Conservation (phyloP, 1,139 yeast species). For the Meyerozyma carpophila region DNA sequence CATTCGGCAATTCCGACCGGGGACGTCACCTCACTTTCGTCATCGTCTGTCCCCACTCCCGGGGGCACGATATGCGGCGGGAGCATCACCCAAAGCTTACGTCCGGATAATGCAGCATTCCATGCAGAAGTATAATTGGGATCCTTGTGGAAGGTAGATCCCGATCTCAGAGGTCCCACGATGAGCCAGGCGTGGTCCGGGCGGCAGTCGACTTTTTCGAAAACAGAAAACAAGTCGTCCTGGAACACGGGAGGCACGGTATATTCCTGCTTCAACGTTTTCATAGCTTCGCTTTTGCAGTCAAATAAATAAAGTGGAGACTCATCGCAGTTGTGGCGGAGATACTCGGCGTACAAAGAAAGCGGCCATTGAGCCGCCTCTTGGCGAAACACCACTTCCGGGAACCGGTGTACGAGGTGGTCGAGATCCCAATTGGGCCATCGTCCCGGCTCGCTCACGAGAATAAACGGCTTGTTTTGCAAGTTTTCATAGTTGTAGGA, state of each 20-base stretch:
- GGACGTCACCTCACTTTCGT: conserved; percentile 85
- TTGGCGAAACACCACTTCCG: conserved; percentile 65
- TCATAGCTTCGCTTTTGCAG: conserved; percentile 65
- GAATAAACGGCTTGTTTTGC: conserved; percentile 62
- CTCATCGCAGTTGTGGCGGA: conserved; percentile 63
- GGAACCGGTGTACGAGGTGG: conserved; percentile 46
- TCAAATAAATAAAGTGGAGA: conserved; percentile 83
- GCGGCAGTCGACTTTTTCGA: conserved; percentile 42
- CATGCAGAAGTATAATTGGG: conserved; percentile 90
- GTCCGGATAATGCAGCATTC: conserved; percentile 74
- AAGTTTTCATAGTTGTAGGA: conserved; percentile 36
- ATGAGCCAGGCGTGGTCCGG: conserved; percentile 93
- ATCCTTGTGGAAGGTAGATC: conserved; percentile 89
- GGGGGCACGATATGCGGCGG: conserved; percentile 79
- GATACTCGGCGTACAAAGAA: conserved; percentile 55
- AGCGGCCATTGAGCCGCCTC: conserved; percentile 83
- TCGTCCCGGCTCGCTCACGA: conserved; percentile 35
- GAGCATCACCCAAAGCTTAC: conserved; percentile 83
- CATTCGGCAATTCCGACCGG: conserved; percentile 91
- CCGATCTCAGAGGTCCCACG: conserved; percentile 74
- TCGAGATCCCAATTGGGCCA: conserved; percentile 71
- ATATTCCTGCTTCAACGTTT: conserved; percentile 50
- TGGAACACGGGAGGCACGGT: conserved; percentile 47
- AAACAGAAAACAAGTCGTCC: conserved; percentile 44
- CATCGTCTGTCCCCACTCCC: conserved; percentile 72